Conservation (phyloP, 805 yeast species). For the Lachancea sp. region DNA sequence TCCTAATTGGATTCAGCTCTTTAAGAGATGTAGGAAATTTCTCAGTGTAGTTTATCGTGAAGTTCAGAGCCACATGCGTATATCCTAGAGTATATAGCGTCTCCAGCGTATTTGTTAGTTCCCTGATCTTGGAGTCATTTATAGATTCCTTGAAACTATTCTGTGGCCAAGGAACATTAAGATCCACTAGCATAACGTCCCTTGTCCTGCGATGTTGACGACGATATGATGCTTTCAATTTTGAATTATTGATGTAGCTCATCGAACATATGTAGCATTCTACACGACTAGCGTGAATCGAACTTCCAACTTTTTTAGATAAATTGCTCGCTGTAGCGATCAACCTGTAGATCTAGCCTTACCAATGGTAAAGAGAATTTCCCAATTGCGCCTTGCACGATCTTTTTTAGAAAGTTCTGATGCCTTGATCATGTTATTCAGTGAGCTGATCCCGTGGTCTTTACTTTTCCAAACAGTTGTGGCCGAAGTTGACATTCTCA, state of each 20-base stretch:
- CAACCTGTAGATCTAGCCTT: too few relatives aligned
- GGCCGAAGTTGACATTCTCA: too few relatives aligned
- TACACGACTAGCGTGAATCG: neutral
- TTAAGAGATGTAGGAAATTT: slow-evolving; percentile 44
- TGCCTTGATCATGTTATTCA: too few relatives aligned
- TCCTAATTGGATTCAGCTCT: slow-evolving; percentile 41
- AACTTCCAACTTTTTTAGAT: neutral
- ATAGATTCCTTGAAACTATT: slow-evolving; percentile 40
- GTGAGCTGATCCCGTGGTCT: too few relatives aligned
- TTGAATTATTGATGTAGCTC: neutral
- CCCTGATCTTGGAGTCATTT: slow-evolving; percentile 36
- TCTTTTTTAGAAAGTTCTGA: too few relatives aligned
- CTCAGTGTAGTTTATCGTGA: slow-evolving; percentile 43
- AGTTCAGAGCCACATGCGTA: slow-evolving; percentile 71
- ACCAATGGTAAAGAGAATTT: too few relatives aligned
- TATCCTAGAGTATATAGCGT: slow-evolving; percentile 61
- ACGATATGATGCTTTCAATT: neutral
- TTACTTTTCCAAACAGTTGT: too few relatives aligned
- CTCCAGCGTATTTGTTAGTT: slow-evolving; percentile 44
- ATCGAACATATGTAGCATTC: neutral
- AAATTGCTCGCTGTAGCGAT: too few relatives aligned
- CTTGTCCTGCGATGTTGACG: neutral
- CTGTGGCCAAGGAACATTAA: slow-evolving; percentile 72
- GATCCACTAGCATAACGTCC: slow-evolving; percentile 46
- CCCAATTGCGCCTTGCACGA: too few relatives aligned